A percentile compares a stretch with the other conserved stretches of the same genome.
phyloP scores from a whole-genome alignment of 1,284 basidiomycete species.

The Tilletia walkeri region DNA sequence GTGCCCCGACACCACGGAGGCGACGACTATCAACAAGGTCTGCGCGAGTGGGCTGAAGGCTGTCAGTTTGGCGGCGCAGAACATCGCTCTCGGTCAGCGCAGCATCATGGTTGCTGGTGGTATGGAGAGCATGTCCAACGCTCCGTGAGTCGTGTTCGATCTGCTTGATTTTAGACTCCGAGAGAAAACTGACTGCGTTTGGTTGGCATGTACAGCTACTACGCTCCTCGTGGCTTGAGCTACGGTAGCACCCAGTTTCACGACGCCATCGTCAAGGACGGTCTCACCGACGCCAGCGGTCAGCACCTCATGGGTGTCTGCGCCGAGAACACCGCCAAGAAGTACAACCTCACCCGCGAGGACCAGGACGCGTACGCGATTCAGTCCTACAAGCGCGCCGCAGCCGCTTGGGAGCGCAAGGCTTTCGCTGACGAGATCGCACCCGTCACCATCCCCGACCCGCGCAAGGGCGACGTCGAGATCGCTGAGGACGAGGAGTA shows the following conservation, averaged over 20 bases:
- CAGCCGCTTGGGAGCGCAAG: constrained; percentile 81
- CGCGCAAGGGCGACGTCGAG: constrained; percentile 81
- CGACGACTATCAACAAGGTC: constrained; percentile 89
- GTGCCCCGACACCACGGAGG: constrained; percentile 78
- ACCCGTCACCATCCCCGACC: constrained; percentile 71
- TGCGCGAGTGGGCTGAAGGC: constrained; percentile 60
- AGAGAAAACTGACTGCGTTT: constrained; percentile 1
- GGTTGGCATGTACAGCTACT: constrained; percentile 66
- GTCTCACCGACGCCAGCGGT: constrained; percentile 62
- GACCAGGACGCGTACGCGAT: constrained; percentile 69
- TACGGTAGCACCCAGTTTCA: constrained; percentile 80
- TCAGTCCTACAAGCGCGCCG: constrained; percentile 89
- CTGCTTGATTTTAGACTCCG: constrained; percentile 1
- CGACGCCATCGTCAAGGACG: constrained; percentile 88
- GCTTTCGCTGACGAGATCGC: constrained; percentile 85
- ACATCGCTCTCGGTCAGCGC: constrained; percentile 58
- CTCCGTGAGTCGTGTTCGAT: constrained; percentile 48
- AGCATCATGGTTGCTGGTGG: constrained; percentile 58
- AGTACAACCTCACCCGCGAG: constrained; percentile 56
- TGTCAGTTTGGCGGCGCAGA: constrained; percentile 58
- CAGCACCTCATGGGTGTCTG: constrained; percentile 48
- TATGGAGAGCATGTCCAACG: constrained; percentile 59
- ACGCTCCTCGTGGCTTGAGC: constrained; percentile 78
- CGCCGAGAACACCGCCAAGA: constrained; percentile 58
- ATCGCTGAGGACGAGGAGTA: constrained; percentile 95